Percentiles rank a stretch among this genome's conserved stretches.
Evolutionary conservation across 352 stramenopile genomes (phyloP).

Genomic region (Globisporangium megalacanthum): DNA sequence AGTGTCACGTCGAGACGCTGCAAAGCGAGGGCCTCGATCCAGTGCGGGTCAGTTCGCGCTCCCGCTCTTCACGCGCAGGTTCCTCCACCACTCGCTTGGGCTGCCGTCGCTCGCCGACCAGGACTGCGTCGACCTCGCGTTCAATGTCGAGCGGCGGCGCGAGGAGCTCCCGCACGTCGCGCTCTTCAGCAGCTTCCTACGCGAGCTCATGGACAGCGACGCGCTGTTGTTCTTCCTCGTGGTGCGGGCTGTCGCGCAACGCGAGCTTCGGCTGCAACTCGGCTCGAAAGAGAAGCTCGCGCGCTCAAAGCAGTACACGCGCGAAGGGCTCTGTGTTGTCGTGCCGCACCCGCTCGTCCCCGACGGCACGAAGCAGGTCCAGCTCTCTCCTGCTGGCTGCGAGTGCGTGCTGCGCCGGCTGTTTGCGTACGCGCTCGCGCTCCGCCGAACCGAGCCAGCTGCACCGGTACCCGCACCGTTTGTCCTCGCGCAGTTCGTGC

Average conservation of each 20-base stretch:
- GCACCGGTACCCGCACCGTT: conserved; percentile 10
- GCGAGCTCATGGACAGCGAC: conserved; percentile 66
- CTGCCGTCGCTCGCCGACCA: conserved; percentile 54
- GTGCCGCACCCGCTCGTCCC: conserved; percentile 41
- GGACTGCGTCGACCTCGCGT: conserved; percentile 66
- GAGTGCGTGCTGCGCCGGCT: conserved; percentile 37
- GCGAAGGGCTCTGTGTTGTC: conserved; percentile 22
- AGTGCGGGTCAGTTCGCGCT: conserved; percentile 30
- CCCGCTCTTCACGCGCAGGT: conserved; percentile 48
- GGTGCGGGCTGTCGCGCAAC: conserved; percentile 37
- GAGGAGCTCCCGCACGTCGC: conserved; percentile 42
- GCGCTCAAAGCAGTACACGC: conserved; percentile 42
- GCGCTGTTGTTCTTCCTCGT: conserved; percentile 58
- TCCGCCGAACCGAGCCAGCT: not conserved
- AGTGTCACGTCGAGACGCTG: not conserved
- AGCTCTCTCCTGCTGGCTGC: conserved; percentile 33
- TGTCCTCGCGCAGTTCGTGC: conserved; percentile 37
- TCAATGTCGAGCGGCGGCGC: conserved; percentile 46
- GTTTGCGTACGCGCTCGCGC: conserved; percentile 21
- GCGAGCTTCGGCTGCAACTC: conserved; percentile 48
- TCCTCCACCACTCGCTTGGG: conserved; percentile 46
- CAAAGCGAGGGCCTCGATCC: not conserved
- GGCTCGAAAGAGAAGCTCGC: conserved; percentile 54
- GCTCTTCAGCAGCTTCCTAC: conserved; percentile 58
- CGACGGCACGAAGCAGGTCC: conserved; percentile 53